phyloP scores from a whole-genome alignment of 2,329 filamentous ascomycete species.

The Venturia aucupariae region DNA sequence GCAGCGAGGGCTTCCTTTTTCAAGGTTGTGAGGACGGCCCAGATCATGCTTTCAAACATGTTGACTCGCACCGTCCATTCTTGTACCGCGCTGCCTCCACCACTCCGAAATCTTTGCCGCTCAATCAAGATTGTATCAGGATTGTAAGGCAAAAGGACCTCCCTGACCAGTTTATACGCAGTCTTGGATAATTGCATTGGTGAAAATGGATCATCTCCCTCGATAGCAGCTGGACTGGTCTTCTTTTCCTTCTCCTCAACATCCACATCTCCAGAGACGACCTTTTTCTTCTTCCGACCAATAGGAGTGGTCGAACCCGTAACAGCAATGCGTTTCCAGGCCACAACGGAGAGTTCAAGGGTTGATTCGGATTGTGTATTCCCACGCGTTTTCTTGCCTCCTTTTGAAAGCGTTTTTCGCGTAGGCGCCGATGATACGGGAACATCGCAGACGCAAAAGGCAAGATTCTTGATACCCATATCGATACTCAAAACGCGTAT shows the following conservation, averaged over 20 bases:
- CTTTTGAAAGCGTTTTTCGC: not conserved
- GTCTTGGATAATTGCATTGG: conserved; percentile 44
- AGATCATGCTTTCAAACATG: conserved; percentile 72
- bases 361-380: not conserved
- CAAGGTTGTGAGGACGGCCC: conserved; percentile 56
- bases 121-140: conserved; percentile 66
- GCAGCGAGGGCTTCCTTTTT: conserved; percentile 24
- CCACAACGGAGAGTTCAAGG: not conserved
- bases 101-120: conserved; percentile 54
- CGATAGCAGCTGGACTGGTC: not conserved
- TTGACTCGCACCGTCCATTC: conserved; percentile 83
- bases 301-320: not conserved
- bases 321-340: conserved; percentile 12
- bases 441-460: conserved; percentile 55
- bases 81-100: conserved; percentile 54
- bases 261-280: not conserved
- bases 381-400: not conserved
- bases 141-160: conserved; percentile 40
- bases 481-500: conserved; percentile 64
- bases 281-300: not conserved
- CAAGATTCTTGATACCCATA: conserved; percentile 75
- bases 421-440: not conserved
- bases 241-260: not conserved
- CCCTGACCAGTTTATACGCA: conserved; percentile 46
- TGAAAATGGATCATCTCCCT: conserved; percentile 8